Base-by-base conservation (phyloP, 2,329 filamentous ascomycete genomes). In the Fusarium ambrosium region DNA sequence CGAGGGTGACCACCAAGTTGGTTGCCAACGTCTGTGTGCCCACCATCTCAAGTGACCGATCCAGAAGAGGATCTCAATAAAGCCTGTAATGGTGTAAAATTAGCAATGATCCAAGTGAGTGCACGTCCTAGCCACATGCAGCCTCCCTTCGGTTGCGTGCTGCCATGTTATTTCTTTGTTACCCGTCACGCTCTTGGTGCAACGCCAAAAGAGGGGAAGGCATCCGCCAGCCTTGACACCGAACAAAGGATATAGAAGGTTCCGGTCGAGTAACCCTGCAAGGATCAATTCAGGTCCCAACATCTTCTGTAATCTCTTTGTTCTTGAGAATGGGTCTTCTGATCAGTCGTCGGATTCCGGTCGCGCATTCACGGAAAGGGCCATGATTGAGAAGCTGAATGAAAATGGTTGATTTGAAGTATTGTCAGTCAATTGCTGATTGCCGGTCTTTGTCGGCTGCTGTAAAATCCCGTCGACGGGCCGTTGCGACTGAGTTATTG, bases 51-150 rank as follows among this genome's bases (percentile, higher is more conserved):
- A 56, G 34, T 22, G 37, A 37, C 48, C 59, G 29, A 56, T 32
- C 72, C 70, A 22, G 36, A 77, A 68, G 14, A 10, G 65, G 68
- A 59, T 37, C 29, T 74, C 68, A 77, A 77, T 77, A 76, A 45
- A 37, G 43, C n/a, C 64, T 63, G 29, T 27, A 22, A 32, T 36
- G 13, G 24, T 24, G 68, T 53, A 65, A 66, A 76, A 61, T 74
- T 76, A 76, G 73, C 43, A 66, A 64, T 48, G 13, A 29, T 11
- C 13, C 24, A 24, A 56, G 55, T 43, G 18, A 43, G 39, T 51
- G 58, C 18, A 53, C 20, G 24, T 66, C 58, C 58, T 24, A 63
- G 55, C 53, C 37, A 51, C 43, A 41, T 37, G 18, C 53, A 56
- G 24, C 60, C 71, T 55, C 51, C 32, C 3, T 65, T 27, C 9